Base-by-base conservation (phyloP, 1,139 yeast species). In the Ogataea hybrid region DNA sequence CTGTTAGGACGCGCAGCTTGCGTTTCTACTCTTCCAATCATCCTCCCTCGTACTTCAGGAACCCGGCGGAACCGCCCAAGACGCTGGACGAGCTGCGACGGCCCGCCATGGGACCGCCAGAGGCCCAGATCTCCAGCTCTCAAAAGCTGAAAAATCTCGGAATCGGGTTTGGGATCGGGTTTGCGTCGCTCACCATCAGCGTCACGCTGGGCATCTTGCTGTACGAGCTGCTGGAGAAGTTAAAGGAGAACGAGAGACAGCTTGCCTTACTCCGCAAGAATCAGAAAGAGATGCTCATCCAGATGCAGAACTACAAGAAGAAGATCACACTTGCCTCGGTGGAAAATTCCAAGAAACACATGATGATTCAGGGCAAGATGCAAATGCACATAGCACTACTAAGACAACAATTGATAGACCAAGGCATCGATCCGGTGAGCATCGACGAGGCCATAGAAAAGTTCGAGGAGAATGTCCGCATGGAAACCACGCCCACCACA, bases 381-480 rank as follows among this genome's bases (percentile, higher is more conserved):
- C 71, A 77, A 7, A 63, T 81, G 54, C 88, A 82, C 56, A 69
- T 82, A 31, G 86, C 85, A 1, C 61, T 81, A 56, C 63, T 82
- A 31, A 65, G 84, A 40, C 70, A 78, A 51, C 87, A 81, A 57
- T 63, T 82, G 42, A 47, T 60, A 5, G 82, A 79, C 8, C 53
- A 61, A 5, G 83, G 82, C 0, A 49, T 71, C 8, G 71, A 69
- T n/a, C 86, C 88, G 3, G 57, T 63, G 9, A 68, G 68, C 16
- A 70, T 81, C 18, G 79, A 78, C 2, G 63, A 65, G 14, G 84
- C 79, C 2, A 51, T 77, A 6, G 64, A 60, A 17, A 80, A 75
- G 48, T 81, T 77, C 54, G 84, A 80, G 48, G 66, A 68, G 39
- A 69, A 65, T 42, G 84, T 80, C 12, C 73, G 68, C 56, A 70